A percentile compares a stretch with the other conserved stretches of the same genome.
These are phyloP conservation scores for Ochetophila trinervis DNA, from an alignment of 306 rosid genomes.

Conservation along the genomic window DNA sequence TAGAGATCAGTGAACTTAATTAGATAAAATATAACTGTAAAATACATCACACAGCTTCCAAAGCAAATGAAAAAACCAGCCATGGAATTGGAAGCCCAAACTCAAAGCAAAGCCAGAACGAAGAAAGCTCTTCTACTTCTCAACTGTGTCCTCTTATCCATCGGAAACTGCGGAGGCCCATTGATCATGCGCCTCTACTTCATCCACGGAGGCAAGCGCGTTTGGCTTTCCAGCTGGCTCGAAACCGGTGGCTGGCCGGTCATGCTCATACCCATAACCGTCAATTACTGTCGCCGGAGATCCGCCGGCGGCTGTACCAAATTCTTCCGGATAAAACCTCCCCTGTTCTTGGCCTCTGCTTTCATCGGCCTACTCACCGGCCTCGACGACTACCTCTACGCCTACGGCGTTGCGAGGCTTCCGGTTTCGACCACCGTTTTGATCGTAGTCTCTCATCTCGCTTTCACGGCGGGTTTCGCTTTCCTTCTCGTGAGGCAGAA, in stretches of 20 bases:
- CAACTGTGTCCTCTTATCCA: constrained; percentile 31
- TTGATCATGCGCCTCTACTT: constrained; percentile 68
- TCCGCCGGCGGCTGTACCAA: not conserved
- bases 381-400: constrained; percentile 57
- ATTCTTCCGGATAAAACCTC: constrained; percentile 36
- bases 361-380: constrained; percentile 56
- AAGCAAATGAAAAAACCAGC: not conserved
- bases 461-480: constrained; percentile 65
- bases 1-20: too few species aligned
- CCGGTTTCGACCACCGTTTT: constrained; percentile 66
- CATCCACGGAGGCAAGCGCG: constrained; percentile 66
- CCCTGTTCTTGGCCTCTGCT: constrained; percentile 39
- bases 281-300: constrained; percentile 42
- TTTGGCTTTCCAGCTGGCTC: constrained; percentile 68
- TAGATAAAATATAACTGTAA: too few species aligned
- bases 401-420: constrained; percentile 57
- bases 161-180: constrained; percentile 67
- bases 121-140: constrained; percentile 38
- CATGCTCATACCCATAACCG: constrained; percentile 41
- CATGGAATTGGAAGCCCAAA: constrained; percentile 9
- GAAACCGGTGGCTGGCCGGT: constrained; percentile 69
- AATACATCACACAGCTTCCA: too few species aligned
- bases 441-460: constrained; percentile 57
- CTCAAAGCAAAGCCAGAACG: constrained; percentile 7
- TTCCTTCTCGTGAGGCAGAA: constrained; percentile 50